These are phyloP conservation scores for Skeletonema costatum DNA, from an alignment of 108 stramenopile genomes.

Conservation along the genomic window DNA sequence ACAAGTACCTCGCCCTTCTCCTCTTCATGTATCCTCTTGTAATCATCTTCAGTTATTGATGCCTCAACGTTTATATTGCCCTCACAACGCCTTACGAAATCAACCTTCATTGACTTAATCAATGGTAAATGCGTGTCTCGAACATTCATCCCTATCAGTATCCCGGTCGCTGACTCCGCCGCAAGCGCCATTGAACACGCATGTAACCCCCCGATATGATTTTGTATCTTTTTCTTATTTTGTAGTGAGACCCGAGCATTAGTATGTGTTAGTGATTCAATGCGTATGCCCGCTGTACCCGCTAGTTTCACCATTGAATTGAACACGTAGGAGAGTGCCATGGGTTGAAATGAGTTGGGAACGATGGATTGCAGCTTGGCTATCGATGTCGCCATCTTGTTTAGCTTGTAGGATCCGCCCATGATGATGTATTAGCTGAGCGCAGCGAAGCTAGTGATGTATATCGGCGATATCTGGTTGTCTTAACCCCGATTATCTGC, in stretches of 20 bases:
- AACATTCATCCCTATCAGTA: slow-evolving; percentile 60
- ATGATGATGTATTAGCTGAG: too few relatives aligned
- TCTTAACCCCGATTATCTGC: too few relatives aligned
- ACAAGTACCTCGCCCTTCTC: slow-evolving; percentile 58
- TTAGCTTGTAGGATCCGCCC: not conserved
- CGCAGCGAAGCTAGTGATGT: too few relatives aligned
- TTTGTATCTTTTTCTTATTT: slow-evolving; percentile 54
- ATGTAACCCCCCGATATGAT: slow-evolving; percentile 66
- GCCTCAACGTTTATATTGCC: slow-evolving; percentile 54
- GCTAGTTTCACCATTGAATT: slow-evolving; percentile 52
- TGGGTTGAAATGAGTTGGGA: not conserved
- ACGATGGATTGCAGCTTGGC: slow-evolving; percentile 6
- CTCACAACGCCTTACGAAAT: slow-evolving; percentile 34
- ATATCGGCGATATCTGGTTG: too few relatives aligned
- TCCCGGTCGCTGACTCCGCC: slow-evolving; percentile 61
- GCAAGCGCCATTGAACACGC: slow-evolving; percentile 64
- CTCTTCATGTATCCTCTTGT: slow-evolving; percentile 22
- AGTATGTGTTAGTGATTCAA: slow-evolving; percentile 40
- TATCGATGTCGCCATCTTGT: slow-evolving; percentile 50
- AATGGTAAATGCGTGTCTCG: slow-evolving; percentile 62
- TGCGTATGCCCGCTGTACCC: slow-evolving; percentile 53
- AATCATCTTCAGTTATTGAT: slow-evolving; percentile 38
- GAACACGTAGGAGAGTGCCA: slow-evolving; percentile 4
- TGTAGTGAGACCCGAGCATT: slow-evolving; percentile 23
- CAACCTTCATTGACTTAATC: slow-evolving; percentile 54